Evolutionary conservation across 176 grass and related monocot genomes (phyloP).

Genomic region (Themeda triandra): DNA sequence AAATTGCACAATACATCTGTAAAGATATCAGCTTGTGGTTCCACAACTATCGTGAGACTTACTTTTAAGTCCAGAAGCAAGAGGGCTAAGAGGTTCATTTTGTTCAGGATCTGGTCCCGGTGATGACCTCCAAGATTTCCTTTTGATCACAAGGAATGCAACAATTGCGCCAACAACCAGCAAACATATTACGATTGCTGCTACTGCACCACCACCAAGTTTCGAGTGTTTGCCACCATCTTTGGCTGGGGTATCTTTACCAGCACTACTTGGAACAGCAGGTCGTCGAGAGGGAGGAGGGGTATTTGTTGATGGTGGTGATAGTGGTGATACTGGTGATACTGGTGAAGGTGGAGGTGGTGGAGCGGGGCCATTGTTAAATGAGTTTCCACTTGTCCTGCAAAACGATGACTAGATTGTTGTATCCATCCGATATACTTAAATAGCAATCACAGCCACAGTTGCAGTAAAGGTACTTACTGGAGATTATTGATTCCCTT

Average conservation of each 20-base stretch:
- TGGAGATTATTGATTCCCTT: conserved; percentile 64
- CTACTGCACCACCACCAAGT: conserved; percentile 63
- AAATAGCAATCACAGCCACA: not conserved
- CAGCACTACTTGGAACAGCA: conserved; percentile 23
- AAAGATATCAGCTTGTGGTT: not conserved
- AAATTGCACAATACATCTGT: not conserved
- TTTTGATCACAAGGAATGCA: conserved; percentile 67
- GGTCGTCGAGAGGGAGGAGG: conserved; percentile 28
- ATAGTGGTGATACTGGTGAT: conserved; percentile 3
- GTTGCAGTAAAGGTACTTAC: conserved; percentile 47
- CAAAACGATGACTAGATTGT: conserved; percentile 21
- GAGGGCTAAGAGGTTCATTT: conserved; percentile 67
- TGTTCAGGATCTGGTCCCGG: conserved; percentile 41
- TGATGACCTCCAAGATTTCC: conserved; percentile 45
- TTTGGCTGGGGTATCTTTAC: conserved; percentile 9
- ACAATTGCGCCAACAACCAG: conserved; percentile 48
- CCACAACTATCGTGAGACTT: not conserved
- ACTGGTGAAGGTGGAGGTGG: conserved; percentile 56
- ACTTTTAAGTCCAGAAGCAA: conserved; percentile 59
- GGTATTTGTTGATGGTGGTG: conserved; percentile 21
- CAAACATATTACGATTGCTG: conserved; percentile 86
- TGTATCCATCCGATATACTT: conserved; percentile 21
- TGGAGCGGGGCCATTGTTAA: conserved; percentile 59
- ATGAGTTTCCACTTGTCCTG: conserved; percentile 76
- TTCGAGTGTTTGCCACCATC: conserved; percentile 44